Base-by-base conservation (phyloP, 2,329 filamentous ascomycete genomes). In the Colletotrichum coccodes region DNA sequence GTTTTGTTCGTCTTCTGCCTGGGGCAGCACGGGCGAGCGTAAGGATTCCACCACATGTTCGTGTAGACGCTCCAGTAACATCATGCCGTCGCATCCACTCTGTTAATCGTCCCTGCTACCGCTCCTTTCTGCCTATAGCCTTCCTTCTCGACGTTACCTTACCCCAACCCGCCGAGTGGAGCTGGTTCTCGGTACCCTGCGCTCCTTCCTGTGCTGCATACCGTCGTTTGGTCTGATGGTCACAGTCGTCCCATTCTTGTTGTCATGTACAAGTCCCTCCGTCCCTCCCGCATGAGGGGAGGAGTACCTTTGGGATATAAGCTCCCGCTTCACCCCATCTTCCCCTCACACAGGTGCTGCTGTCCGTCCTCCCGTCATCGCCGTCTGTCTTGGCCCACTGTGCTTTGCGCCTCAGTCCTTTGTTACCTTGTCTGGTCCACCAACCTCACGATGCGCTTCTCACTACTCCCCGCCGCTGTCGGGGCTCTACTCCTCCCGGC, bases 401-500 rank as follows among this genome's bases (percentile, higher is more conserved):
- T 65, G 47, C 21, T 69, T 23, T 69, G 61, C 42, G 56, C 61
- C 49, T 38, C 42, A 52, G 28, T 66, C 23, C 34, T 69, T 34
- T 66, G 61, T 63, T 66, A 66, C 61, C 49, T 66, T 47, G 18
- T 38, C 42, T 66, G 61, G 66, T 50, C 54, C 34, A 40, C 38
- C 40, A 28, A 38, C 32, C 53, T 44, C 47, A 64, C 44, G 49
- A 68, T 72, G 70, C 64, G 61, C 52, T 63, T 61, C n/a, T 57
- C 60, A 59, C 49, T 63, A 16, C 60, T 62, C 11, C 60, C 61
- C 38, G 46, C 65, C 28, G 68, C 68, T 30, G 42, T 61, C 30
- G 70, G 60, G 42, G 70, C 64, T 32, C 36, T 71, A 21, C 64
- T 77, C 16, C 71, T 79, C 68, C 76, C 80, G 66, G 75, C 74